Evolutionary conservation across 176 grass and related monocot species (phyloP).

Genomic region (Elymus sibiricus): DNA sequence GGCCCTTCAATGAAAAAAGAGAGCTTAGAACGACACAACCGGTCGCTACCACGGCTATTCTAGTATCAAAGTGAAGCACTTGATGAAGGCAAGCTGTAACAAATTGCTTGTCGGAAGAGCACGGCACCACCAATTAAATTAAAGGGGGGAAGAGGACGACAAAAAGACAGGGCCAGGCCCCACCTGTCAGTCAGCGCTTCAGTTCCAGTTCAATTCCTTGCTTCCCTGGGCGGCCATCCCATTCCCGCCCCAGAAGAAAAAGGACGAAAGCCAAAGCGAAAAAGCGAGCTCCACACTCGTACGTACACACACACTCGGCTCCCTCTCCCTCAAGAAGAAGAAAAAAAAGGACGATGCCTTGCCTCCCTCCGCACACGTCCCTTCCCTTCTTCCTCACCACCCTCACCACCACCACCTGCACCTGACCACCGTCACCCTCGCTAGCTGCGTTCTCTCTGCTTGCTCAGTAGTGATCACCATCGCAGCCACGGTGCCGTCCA

Average conservation of each 20-base stretch:
- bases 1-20: too few species aligned
- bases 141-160: too few species aligned
- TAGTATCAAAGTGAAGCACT: too few species aligned
- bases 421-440: neutral
- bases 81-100: too few species aligned
- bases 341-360: constrained; percentile 29
- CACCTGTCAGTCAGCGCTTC: neutral
- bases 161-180: neutral
- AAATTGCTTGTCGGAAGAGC: too few species aligned
- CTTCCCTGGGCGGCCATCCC: constrained; percentile 30
- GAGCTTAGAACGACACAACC: too few species aligned
- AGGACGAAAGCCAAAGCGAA: constrained; percentile 27
- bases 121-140: too few species aligned
- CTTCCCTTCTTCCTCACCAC: neutral
- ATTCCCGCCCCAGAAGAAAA: neutral
- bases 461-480: neutral
- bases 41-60: too few species aligned
- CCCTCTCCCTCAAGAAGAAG: too few species aligned
- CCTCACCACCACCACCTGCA: neutral
- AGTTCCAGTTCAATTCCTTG: constrained; percentile 24
- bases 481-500: neutral
- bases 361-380: constrained; percentile 12
- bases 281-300: constrained; percentile 24
- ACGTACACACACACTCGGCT: too few species aligned
- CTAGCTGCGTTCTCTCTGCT: neutral